Base-by-base conservation (phyloP, 192 early-diverging fungal species). In the Gonapodya sp. region DNA sequence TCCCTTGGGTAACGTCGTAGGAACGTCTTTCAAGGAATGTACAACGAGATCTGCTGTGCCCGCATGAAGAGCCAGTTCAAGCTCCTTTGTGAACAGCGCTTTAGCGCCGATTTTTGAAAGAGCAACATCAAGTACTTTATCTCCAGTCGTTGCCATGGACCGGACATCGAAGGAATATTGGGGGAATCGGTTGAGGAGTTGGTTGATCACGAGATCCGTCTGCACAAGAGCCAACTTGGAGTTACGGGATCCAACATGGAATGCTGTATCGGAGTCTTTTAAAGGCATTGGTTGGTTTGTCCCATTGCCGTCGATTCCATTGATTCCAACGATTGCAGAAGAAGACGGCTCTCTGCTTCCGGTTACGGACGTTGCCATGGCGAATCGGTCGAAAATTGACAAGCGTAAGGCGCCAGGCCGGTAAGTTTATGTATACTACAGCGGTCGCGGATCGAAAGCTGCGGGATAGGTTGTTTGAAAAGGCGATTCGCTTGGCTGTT, bases 1-100 rank as follows among this genome's bases (percentile, higher is more conserved):
- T 37, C 94, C 93, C 1, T 85, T 83, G 2, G 96, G 96, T 37
- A 97, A 83, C 34, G 85, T 88, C 33, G 97, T 97, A 16, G 95
- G 95, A 78, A 98, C 85, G 82, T 98, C 97, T 86, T 98, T 98
- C 36, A 98, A 88, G 31, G 94, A 95, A 83, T 98, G 97, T 0
- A 97, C 96, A 36, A 98, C 92, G 24, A 97, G 78, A 83, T 97
- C 93, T 33, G 96, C 93, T 14, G 83, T 82, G 1, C 87, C 80
- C 2, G 87, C 85, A 18, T 87, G 87, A 30, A 98, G 87, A 0
- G 95, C 92, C 0, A 92, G 83, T 82, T 97, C 96, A 0, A 97
- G 89, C 78, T 97, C 96, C 81, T 95, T 95, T 46, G 96, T 96
- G 79, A 97, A 97, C 36, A 97, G 85, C 0, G 93, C 90, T 80